Percentiles rank a stretch among this genome's conserved stretches.
Conservation (phyloP, 495 filamentous ascomycete genomes). For the Xylaria longipes region DNA sequence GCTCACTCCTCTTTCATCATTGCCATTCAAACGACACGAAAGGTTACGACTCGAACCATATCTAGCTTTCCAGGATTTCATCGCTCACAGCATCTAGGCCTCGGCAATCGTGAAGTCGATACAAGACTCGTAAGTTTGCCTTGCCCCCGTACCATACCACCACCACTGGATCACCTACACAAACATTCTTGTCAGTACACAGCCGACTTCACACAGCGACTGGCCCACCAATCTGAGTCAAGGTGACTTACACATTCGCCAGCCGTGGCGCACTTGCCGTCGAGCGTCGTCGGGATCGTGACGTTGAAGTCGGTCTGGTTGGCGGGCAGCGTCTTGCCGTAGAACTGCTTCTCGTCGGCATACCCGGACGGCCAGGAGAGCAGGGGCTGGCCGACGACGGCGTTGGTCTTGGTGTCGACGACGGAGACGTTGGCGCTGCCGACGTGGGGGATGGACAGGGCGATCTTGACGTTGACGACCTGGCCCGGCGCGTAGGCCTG, state of each 20-base stretch:
- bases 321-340: constrained; percentile 61
- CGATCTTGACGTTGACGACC: constrained; percentile 62
- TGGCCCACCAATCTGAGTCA: background rate
- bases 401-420: constrained; percentile 66
- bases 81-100: constrained; percentile 19
- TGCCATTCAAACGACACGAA: background rate
- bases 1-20: constrained; percentile 2
- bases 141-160: constrained; percentile 70
- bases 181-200: background rate
- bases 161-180: constrained; percentile 68
- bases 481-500: constrained; percentile 66
- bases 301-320: constrained; percentile 70
- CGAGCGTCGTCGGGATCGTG: constrained; percentile 66
- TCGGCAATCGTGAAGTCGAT: constrained; percentile 67
- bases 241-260: constrained; percentile 62
- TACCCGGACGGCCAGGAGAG: constrained; percentile 60
- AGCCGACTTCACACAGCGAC: background rate
- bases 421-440: constrained; percentile 74
- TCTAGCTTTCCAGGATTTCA: background rate
- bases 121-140: constrained; percentile 78
- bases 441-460: constrained; percentile 62
- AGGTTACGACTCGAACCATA: background rate
- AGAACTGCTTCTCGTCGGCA: constrained; percentile 50
- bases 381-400: constrained; percentile 60
- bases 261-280: constrained; percentile 59